phyloP scores from a whole-genome alignment of 1,139 yeast species.

The Zygoascus sp. region DNA sequence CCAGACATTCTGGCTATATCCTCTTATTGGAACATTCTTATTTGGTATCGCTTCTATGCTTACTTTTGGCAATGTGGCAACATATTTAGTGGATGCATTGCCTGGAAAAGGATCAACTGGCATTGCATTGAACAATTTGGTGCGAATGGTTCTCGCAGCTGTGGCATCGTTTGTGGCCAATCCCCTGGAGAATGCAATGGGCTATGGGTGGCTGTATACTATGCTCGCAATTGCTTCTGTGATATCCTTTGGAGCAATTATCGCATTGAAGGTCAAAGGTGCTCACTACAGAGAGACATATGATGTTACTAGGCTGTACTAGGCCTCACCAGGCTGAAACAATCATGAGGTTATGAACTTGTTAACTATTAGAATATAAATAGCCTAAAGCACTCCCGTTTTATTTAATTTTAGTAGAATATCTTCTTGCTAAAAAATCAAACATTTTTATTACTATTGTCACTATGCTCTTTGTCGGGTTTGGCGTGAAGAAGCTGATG shows the following conservation, averaged over 20 bases:
- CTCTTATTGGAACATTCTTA: conserved; percentile 72
- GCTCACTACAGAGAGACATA: conserved; percentile 60
- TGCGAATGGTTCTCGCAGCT: conserved; percentile 71
- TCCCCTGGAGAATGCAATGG: conserved; percentile 57
- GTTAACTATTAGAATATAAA: not conserved
- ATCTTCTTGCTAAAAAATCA: not conserved
- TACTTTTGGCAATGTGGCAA: conserved; percentile 73
- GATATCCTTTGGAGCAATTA: conserved; percentile 42
- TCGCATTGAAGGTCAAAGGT: conserved; percentile 55
- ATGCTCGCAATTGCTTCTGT: conserved; percentile 52
- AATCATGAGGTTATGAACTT: not conserved
- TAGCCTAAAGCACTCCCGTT: not conserved
- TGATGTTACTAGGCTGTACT: conserved; percentile 46
- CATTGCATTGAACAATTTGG: conserved; percentile 73
- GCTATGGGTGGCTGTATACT: conserved; percentile 65
- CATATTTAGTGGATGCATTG: conserved; percentile 76
- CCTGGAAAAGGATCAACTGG: conserved; percentile 92
- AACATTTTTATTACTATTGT: not conserved
- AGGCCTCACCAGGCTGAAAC: conserved; percentile 9
- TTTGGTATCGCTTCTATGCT: conserved; percentile 85
- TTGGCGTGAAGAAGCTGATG: not conserved
- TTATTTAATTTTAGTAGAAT: too few species aligned
- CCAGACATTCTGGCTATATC: conserved; percentile 64
- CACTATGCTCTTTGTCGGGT: not conserved
- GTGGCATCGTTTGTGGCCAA: conserved; percentile 70